A percentile compares a stretch with the other conserved stretches of the same genome.
phyloP scores from a whole-genome alignment of 2,329 filamentous ascomycete genomes.

The Colletotrichum sp. region DNA sequence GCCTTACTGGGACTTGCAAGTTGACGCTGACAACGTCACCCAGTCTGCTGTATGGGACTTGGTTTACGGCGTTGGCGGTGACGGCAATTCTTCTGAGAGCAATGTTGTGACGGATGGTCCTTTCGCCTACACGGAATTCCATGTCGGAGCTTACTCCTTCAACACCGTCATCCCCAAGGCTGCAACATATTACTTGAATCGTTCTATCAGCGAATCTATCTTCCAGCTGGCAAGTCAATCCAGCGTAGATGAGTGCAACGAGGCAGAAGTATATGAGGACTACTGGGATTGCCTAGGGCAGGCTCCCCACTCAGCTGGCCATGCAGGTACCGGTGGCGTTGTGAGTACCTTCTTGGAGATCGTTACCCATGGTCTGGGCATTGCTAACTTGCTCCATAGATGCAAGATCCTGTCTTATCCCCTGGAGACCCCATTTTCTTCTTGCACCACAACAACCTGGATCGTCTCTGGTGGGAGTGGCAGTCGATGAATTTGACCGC shows the following conservation, averaged over 20 bases:
- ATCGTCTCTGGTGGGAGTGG: not conserved
- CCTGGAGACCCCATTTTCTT: not conserved
- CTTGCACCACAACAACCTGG: not conserved
- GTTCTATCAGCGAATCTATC: not conserved
- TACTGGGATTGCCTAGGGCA: not conserved
- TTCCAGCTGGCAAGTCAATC: not conserved
- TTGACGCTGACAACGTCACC: not conserved
- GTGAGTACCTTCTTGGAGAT: not conserved
- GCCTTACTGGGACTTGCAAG: not conserved
- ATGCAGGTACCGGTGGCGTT: not conserved
- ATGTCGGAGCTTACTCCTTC: not conserved
- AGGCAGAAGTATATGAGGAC: not conserved
- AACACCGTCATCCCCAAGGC: not conserved
- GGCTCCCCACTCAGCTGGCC: not conserved
- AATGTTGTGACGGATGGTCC: not conserved
- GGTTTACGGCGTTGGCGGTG: not conserved
- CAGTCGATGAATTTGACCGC: constrained; percentile 3
- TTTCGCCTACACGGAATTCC: not conserved
- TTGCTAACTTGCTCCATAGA: not conserved
- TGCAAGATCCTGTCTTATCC: not conserved
- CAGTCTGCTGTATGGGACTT: not conserved
- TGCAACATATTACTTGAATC: not conserved
- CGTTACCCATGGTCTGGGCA: not conserved
- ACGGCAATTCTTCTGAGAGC: not conserved
- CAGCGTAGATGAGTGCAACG: not conserved